These are phyloP conservation scores for Geoglossum cookeanum DNA, from an alignment of 2,329 filamentous ascomycete genomes.

Conservation along the genomic window DNA sequence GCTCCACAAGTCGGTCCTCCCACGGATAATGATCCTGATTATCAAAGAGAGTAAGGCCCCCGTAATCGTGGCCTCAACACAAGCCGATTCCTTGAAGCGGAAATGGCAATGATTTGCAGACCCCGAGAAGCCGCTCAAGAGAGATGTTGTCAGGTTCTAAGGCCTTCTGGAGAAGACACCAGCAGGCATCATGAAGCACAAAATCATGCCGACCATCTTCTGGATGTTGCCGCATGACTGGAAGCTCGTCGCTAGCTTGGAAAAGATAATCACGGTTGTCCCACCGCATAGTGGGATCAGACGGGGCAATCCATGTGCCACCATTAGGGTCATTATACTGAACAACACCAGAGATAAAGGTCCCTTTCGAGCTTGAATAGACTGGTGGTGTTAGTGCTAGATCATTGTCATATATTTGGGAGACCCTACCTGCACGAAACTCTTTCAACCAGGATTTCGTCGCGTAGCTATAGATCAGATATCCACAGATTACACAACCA, in stretches of 20 bases:
- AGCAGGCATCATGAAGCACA: slow-evolving; percentile 3
- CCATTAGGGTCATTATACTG: neutral
- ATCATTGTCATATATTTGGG: neutral
- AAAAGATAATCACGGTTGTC: neutral
- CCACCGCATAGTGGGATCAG: neutral
- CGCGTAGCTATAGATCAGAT: neutral
- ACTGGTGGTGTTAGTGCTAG: neutral
- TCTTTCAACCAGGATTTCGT: slow-evolving; percentile 1
- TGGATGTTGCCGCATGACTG: slow-evolving; percentile 3
- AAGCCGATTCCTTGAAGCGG: slow-evolving; percentile 1
- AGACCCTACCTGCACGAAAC: slow-evolving; percentile 1
- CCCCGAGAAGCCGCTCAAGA: slow-evolving; percentile 1
- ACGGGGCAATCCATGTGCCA: slow-evolving; percentile 2
- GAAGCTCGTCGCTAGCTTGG: slow-evolving; percentile 1
- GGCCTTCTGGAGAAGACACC: slow-evolving; percentile 2
- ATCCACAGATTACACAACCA: slow-evolving; percentile 3
- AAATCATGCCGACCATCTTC: slow-evolving; percentile 2
- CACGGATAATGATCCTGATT: slow-evolving; percentile 1
- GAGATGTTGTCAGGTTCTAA: neutral
- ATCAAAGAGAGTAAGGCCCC: neutral
- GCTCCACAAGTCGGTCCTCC: slow-evolving; percentile 1
- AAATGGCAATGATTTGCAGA: slow-evolving; percentile 4
- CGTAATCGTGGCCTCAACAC: slow-evolving; percentile 4
- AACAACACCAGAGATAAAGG: slow-evolving; percentile 4
- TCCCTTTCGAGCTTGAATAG: slow-evolving; percentile 1